phyloP scores from a whole-genome alignment of 495 filamentous ascomycete species.

The Talaromyces thailandensis region DNA sequence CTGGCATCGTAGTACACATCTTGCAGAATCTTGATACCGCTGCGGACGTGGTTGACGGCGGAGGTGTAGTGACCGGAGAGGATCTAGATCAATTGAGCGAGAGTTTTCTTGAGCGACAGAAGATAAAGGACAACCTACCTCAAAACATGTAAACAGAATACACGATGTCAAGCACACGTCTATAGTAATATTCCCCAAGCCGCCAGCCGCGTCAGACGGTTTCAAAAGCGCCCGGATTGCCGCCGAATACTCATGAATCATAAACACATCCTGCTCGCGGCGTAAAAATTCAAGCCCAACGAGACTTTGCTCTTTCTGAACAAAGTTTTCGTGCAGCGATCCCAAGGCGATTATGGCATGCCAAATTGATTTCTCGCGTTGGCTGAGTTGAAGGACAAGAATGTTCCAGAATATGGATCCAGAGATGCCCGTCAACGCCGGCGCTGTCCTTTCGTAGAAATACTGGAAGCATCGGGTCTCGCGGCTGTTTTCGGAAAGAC shows the following conservation, averaged over 20 bases:
- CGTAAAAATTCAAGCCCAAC: neutral
- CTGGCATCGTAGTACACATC: slow-evolving; percentile 11
- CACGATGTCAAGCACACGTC: slow-evolving; percentile 46
- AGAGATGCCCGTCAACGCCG: slow-evolving; percentile 53
- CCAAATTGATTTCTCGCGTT: slow-evolving; percentile 50
- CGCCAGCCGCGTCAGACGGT: neutral
- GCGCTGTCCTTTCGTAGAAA: slow-evolving; percentile 49
- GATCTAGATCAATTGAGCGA: too few relatives aligned
- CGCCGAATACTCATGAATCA: slow-evolving; percentile 41
- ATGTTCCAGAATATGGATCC: slow-evolving; percentile 50
- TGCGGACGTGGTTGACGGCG: slow-evolving; percentile 23
- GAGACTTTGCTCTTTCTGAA: slow-evolving; percentile 16
- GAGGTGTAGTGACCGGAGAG: slow-evolving; percentile 22
- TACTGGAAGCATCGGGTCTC: slow-evolving; percentile 51
- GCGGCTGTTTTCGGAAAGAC: slow-evolving; percentile 6
- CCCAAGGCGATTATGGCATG: slow-evolving; percentile 57
- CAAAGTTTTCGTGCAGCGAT: slow-evolving; percentile 51
- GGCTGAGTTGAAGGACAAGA: slow-evolving; percentile 45
- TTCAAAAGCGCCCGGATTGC: slow-evolving; percentile 28
- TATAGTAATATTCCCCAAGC: slow-evolving; percentile 6
- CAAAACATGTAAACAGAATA: slow-evolving; percentile 14
- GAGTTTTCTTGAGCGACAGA: too few relatives aligned
- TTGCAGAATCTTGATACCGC: slow-evolving; percentile 21
- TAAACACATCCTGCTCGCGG: slow-evolving; percentile 17
- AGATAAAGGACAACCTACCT: slow-evolving; percentile 8